Evolutionary conservation across 2,329 filamentous ascomycete species (phyloP), one percentile per base, ranked within the genome.

Genomic region (Microdochium trichocladiopsis): DNA sequence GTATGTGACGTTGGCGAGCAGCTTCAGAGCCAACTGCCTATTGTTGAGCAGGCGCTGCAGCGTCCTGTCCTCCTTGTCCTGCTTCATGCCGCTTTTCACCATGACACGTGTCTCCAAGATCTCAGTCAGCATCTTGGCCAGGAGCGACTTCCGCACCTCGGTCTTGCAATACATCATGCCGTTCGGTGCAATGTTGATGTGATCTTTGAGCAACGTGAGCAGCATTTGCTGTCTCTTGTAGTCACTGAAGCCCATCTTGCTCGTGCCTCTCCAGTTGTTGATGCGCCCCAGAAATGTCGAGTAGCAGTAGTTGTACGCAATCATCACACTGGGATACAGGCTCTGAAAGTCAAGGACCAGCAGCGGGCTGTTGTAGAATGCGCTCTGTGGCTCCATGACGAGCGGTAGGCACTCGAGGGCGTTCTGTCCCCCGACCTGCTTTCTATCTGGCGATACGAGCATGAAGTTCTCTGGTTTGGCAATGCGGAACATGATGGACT

Each of bases 291-390:
- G 77, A 60, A 92, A 99, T 0, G 94, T 99, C 0, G 94, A 97
- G 65, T 99, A 99, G 72, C 94, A 99, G 65, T 96, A 94, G 63
- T 99, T 99, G 73, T 99, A 97, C 0, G 94, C 94, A 64, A 99
- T 97, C 91, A 99, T 96, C 55, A 97, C 86, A 68, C 92, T 96
- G 0, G 94, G 94, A 59, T 99, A 99, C 48, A 99, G 72, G 54
- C 90, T 95, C 64, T 97, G 93, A 57, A 99, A 99, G 69, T 99
- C 94, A 6, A 99, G 76, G 0, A 99, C 94, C 3, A 99, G 66
- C 0, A 99, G 67, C 0, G 94, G 94, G 56, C 89, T 94, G 52
- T 77, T 90, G 69, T 99, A 99, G 64, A 99, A 96, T 6, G 86
- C 89, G 58, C 92, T 96, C 61, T 94, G 90, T 0, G 94, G 94